Base-by-base conservation (phyloP, 345 rosid species). In the Pugionium dolabratum region DNA sequence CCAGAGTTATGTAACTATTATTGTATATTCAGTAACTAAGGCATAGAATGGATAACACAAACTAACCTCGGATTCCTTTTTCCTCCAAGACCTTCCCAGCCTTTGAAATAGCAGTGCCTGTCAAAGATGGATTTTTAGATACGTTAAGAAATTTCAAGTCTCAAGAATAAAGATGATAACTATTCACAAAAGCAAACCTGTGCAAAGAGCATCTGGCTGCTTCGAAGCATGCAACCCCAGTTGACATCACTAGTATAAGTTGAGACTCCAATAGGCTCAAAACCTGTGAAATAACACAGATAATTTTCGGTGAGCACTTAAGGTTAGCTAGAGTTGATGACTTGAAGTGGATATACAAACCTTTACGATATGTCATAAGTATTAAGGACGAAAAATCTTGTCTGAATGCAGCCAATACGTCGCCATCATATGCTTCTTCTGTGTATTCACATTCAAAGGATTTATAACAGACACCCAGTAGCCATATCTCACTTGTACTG, bases 171-270 rank as follows among this genome's bases (percentile, higher is more conserved):
- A 46, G 18, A 68, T 10, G 4, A 39, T 46, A 46, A 53, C 6
- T 30, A 11, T 1, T 2, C 46, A 36, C 39, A 59, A 25, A 67
- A 37, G 26, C 47, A 64, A 65, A 83, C 96, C 92, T 94, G 99
- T 57, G 93, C 95, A 34, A 88, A 74, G 60, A 94, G 96, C 99
- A 94, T 94, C 80, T 94, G 99, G 70, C 99, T 78, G 73, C 99
- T 91, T 57, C 99, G 81, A 68, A 91, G 89, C 99, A 94, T 94
- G 79, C 99, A 91, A 53, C 99, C 97, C 99, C 99, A 94, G 64
- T 75, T 72, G 2, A 73, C 87, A 77, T 94, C 99, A 75, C 86
- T 94, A 6, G 86, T 84, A 59, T 75, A 69, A 51, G 83, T 79
- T 54, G 95, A 78, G 58, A 85, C 89, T 35, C 78, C 90, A 71